Base-by-base conservation (phyloP, 1,284 basidiomycete genomes). In the Ustilago sp. region DNA sequence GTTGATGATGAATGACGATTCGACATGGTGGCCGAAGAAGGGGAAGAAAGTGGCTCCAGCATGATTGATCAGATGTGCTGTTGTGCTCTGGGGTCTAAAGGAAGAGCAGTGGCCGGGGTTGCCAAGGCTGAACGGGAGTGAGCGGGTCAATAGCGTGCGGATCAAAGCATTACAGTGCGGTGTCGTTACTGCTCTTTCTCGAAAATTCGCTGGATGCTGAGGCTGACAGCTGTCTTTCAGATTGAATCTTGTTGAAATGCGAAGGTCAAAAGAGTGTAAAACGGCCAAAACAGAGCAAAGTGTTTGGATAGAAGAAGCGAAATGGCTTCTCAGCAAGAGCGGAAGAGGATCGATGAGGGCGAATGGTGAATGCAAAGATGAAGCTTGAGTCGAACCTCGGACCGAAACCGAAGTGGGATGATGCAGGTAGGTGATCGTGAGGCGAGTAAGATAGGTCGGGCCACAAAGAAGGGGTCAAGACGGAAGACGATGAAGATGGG, bases 111-210 rank as follows among this genome's bases (percentile, higher is more conserved):
- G 56, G 54, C 23, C 3, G 50, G 19, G 31, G 6, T 48, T 32
- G 52, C 8, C 28, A 45, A 13, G 31, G 36, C 36, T 32, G 47
- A 38, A 35, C 31, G 35, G 35, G 23, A 28, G 15, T 32, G 28
- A 15, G 19, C 9, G 52, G 34, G 19, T 19, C 41, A 23, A 57
- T 23, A 48, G 32, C 3, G 38, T 35, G 28, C 13, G 9, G 19
- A 55, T 63, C 52, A 68, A 45, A 68, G 67, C 67, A 68, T 68
- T 28, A 38, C 55, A 59, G 47, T 54, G 52, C 35, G 6, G 31
- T 8, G 23, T 32, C 1, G 4, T 36, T 15, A 13, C 12, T 52
- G 34, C 19, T 36, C 34, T 36, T 35, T 36, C 19, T 50, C 34
- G 43, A n/a, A 4, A 19, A 28, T 23, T 35, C 36, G 13, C n/a